A percentile compares a stretch with the other conserved stretches of the same genome.
phyloP scores from a whole-genome alignment of 176 grass and related monocot genomes.

The Lolium multiflorum region DNA sequence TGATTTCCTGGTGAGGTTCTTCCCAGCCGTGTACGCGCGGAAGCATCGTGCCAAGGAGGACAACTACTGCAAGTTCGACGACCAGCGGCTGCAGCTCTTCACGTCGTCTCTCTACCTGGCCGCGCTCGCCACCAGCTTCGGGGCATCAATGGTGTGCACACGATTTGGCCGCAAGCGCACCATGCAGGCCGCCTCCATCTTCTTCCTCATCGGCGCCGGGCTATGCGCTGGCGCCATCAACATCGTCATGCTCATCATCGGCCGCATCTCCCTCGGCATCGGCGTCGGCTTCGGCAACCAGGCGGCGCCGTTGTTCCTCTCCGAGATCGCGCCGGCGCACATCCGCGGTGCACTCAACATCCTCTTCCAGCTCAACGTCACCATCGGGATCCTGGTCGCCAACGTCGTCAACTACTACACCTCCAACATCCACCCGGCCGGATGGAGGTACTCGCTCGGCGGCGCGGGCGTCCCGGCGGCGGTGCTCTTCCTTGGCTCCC shows the following conservation, averaged over 20 bases:
- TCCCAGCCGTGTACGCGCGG: neutral
- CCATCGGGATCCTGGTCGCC: too few species aligned
- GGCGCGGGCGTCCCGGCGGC: neutral
- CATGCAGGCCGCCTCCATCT: neutral
- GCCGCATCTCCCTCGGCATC: neutral
- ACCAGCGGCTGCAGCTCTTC: too few species aligned
- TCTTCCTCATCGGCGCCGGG: neutral
- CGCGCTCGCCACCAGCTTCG: neutral
- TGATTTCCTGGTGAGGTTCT: neutral
- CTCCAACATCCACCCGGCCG: neutral
- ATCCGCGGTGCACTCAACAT: too few species aligned
- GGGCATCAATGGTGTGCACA: neutral
- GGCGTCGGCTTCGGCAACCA: too few species aligned
- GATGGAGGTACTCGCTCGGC: neutral
- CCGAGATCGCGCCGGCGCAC: too few species aligned
- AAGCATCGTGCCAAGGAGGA: neutral
- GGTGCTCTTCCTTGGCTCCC: neutral
- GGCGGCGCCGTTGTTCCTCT: too few species aligned
- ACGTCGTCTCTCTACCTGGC: too few species aligned
- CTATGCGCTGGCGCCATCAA: neutral
- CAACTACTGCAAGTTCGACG: too few species aligned
- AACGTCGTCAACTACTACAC: too few species aligned
- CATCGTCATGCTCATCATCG: neutral
- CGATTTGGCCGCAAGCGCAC: neutral
- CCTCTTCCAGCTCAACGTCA: too few species aligned